These are phyloP conservation scores for Neofusicoccum parvum DNA, from an alignment of 2,329 filamentous ascomycete genomes.

Conservation along the genomic window DNA sequence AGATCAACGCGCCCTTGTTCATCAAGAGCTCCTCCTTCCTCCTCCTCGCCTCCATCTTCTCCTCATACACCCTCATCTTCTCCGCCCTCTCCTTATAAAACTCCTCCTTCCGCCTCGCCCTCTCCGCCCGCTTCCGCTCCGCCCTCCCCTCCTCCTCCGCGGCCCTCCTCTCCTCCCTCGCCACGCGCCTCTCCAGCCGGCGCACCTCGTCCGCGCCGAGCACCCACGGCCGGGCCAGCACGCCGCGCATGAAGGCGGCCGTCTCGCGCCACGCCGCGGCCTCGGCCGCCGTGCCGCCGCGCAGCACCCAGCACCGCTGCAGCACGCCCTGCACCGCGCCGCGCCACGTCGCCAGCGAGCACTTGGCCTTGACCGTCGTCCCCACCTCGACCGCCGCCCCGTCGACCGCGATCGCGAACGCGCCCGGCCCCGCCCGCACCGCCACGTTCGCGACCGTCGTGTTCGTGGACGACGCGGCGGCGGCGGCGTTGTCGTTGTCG, in stretches of 20 bases:
- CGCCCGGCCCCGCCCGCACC: conserved; percentile 38
- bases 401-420: conserved; percentile 48
- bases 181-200: conserved; percentile 38
- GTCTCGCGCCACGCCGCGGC: conserved; percentile 55
- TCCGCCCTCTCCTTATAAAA: conserved; percentile 35
- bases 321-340: conserved; percentile 55
- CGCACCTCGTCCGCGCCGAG: conserved; percentile 47
- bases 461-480: conserved; percentile 31
- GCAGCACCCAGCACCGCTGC: conserved; percentile 53
- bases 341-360: conserved; percentile 57
- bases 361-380: conserved; percentile 58
- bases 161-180: conserved; percentile 35
- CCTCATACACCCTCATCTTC: conserved; percentile 35
- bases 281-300: conserved; percentile 56
- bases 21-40: conserved; percentile 46
- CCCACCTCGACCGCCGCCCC: conserved; percentile 46
- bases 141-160: conserved; percentile 39
- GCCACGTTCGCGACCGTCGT: conserved; percentile 42
- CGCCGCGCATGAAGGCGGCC: conserved; percentile 50
- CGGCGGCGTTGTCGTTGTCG: conserved; percentile 24
- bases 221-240: conserved; percentile 58
- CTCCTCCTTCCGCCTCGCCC: conserved; percentile 35
- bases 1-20: conserved; percentile 45
- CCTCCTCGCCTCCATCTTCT: conserved; percentile 46
- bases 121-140: conserved; percentile 37